Percentiles rank a stretch among this genome's conserved stretches.
phyloP scores from a whole-genome alignment of 148 eudicot species.

The Spergularia bocconei region DNA sequence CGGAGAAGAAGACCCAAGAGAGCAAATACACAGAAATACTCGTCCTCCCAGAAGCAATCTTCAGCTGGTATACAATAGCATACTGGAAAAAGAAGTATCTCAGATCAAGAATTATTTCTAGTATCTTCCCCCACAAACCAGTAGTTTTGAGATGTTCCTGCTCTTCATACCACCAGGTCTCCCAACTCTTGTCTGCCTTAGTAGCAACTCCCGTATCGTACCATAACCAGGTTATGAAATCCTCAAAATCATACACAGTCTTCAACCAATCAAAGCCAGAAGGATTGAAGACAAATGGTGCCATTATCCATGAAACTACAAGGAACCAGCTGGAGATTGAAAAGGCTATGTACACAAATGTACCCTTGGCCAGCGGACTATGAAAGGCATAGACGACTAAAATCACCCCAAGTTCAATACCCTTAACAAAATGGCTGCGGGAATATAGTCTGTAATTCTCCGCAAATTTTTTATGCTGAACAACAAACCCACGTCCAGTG shows the following conservation, averaged over 20 bases:
- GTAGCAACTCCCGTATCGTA: slow-evolving; percentile 59
- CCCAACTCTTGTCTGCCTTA: slow-evolving; percentile 88
- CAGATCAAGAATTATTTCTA: slow-evolving; percentile 79
- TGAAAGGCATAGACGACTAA: slow-evolving; percentile 70
- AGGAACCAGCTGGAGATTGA: slow-evolving; percentile 84
- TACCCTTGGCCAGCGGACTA: slow-evolving; percentile 55
- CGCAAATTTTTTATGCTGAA: slow-evolving; percentile 73
- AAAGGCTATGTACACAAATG: slow-evolving; percentile 78
- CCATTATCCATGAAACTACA: slow-evolving; percentile 82
- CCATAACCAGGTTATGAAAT: slow-evolving; percentile 83
- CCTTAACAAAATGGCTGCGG: slow-evolving; percentile 96
- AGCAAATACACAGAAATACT: slow-evolving; percentile 75
- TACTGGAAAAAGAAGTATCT: slow-evolving; percentile 96
- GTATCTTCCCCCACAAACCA: slow-evolving; percentile 86
- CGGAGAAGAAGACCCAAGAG: slow-evolving; percentile 73
- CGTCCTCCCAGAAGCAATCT: slow-evolving; percentile 41
- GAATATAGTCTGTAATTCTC: slow-evolving; percentile 84
- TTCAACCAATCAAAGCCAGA: slow-evolving; percentile 97
- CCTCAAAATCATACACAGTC: slow-evolving; percentile 82
- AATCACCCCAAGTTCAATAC: slow-evolving; percentile 83
- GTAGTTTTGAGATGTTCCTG: slow-evolving; percentile 86
- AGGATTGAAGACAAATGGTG: slow-evolving; percentile 89
- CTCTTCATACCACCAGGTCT: slow-evolving; percentile 98
- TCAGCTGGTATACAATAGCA: slow-evolving; percentile 75
- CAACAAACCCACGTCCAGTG: slow-evolving; percentile 96